Conservation (phyloP, 257 asterid species). For the Solanum tarapatanum region DNA sequence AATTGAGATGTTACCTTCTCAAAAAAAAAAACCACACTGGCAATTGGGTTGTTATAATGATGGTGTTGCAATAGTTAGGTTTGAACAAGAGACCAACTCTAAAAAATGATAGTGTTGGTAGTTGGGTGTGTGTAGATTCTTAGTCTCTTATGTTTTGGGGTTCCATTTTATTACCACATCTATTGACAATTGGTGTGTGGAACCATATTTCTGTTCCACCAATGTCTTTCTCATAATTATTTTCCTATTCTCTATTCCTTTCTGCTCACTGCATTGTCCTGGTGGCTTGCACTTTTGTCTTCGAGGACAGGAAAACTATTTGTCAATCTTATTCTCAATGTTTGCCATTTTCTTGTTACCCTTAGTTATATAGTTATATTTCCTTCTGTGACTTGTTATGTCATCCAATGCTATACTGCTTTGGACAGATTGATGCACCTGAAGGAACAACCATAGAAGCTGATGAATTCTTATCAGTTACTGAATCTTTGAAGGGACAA, state of each 20-base stretch:
- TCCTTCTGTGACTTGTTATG: neutral
- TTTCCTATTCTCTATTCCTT: neutral
- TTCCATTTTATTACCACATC: neutral
- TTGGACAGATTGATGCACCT: constrained; percentile 29
- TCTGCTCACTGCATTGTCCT: neutral
- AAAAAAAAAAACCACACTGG: neutral
- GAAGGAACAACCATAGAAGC: constrained; percentile 31
- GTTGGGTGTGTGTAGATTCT: neutral
- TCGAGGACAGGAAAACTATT: neutral
- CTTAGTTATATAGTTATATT: neutral
- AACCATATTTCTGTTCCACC: neutral
- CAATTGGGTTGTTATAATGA: neutral
- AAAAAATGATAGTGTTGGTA: neutral
- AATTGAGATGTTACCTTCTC: neutral
- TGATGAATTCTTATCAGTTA: constrained; percentile 32
- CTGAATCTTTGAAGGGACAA: constrained; percentile 48
- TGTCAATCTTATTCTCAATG: neutral
- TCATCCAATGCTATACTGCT: constrained; percentile 6
- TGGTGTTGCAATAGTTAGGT: neutral
- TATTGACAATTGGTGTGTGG: neutral
- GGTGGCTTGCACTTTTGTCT: neutral
- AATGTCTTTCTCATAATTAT: neutral
- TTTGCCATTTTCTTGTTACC: neutral
- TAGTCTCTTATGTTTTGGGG: neutral
- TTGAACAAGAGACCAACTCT: neutral